A percentile compares a stretch with the other conserved stretches of the same genome.
Evolutionary conservation across 352 stramenopile genomes (phyloP).

Genomic region (Pythium guiyangense): DNA sequence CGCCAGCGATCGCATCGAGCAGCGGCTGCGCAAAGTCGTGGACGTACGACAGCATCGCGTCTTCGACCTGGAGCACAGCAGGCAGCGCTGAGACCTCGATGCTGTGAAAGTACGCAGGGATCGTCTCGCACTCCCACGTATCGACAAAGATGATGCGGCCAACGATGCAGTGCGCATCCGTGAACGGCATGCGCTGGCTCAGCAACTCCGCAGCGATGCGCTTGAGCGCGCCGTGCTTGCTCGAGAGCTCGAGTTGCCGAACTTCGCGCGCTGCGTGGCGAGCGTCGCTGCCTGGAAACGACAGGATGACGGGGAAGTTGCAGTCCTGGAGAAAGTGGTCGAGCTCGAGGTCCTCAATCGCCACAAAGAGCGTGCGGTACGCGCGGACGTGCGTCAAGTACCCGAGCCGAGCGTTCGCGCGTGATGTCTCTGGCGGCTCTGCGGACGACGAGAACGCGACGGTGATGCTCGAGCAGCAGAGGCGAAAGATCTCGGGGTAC

Average conservation of each 20-base stretch:
- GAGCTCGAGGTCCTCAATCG: slow-evolving; percentile 45
- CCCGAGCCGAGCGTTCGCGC: slow-evolving; percentile 39
- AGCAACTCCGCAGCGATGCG: slow-evolving; percentile 30
- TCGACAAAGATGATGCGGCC: slow-evolving; percentile 53
- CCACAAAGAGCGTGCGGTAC: slow-evolving; percentile 53
- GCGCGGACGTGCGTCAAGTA: slow-evolving; percentile 64
- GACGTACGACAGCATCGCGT: slow-evolving; percentile 42
- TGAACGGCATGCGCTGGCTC: slow-evolving; percentile 33
- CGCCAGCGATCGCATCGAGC: slow-evolving; percentile 25
- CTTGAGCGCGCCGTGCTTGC: slow-evolving; percentile 33
- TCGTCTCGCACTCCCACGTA: slow-evolving; percentile 31
- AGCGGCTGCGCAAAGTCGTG: slow-evolving; percentile 41
- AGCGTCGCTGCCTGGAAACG: slow-evolving; percentile 23
- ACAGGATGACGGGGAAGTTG: slow-evolving; percentile 72
- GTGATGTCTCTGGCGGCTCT: slow-evolving; percentile 43
- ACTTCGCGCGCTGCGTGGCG: slow-evolving; percentile 20
- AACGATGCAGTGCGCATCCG: slow-evolving; percentile 24
- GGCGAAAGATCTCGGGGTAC: slow-evolving; percentile 58
- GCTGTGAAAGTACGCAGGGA: slow-evolving; percentile 66
- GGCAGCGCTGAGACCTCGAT: slow-evolving; percentile 55
- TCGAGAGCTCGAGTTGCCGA: slow-evolving; percentile 26
- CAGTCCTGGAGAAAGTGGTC: slow-evolving; percentile 70
- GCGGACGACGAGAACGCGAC: slow-evolving; percentile 45
- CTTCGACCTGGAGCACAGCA: slow-evolving; percentile 66
- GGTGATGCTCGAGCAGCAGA: slow-evolving; percentile 28